Conservation (phyloP, 805 yeast species). For the Ogataea thermomethanolica region DNA sequence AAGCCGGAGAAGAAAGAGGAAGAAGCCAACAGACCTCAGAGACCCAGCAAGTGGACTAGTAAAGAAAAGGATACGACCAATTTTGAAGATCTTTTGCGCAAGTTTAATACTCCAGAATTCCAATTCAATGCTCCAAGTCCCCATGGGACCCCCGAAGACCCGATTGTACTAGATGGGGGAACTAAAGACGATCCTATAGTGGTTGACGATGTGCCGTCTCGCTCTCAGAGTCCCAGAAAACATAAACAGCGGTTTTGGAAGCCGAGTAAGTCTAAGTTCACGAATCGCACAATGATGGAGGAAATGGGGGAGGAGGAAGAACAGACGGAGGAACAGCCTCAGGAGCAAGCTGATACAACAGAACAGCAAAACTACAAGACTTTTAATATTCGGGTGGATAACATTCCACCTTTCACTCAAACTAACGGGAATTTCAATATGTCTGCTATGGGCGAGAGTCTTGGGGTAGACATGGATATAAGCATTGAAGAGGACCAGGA, state of each 20-base stretch:
- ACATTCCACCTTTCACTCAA: constrained; percentile 31
- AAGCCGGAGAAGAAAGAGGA: constrained; percentile 21
- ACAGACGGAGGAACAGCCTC: neutral
- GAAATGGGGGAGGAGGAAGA: constrained; percentile 3
- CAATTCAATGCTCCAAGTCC: neutral
- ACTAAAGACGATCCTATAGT: constrained; percentile 31
- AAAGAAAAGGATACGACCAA: neutral
- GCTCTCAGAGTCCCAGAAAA: constrained; percentile 3
- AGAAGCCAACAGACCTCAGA: neutral
- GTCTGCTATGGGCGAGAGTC: constrained; percentile 21
- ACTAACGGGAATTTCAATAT: constrained; percentile 31
- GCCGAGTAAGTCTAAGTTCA: constrained; percentile 1
- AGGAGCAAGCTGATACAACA: neutral
- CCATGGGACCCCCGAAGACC: constrained; percentile 23
- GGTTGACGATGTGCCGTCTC: constrained; percentile 20
- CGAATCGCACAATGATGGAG: constrained; percentile 7
- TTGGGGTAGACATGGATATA: constrained; percentile 13
- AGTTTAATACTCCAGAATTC: constrained; percentile 1
- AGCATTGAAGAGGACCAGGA: constrained; percentile 6
- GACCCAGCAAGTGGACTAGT: constrained; percentile 1
- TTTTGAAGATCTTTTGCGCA: neutral
- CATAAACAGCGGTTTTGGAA: constrained; percentile 10
- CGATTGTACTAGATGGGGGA: constrained; percentile 27
- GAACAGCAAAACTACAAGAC: neutral
- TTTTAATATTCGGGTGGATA: constrained; percentile 14